Evolutionary conservation across 2,329 filamentous ascomycete genomes (phyloP).

Genomic region (Incumbomyces delicatus): DNA sequence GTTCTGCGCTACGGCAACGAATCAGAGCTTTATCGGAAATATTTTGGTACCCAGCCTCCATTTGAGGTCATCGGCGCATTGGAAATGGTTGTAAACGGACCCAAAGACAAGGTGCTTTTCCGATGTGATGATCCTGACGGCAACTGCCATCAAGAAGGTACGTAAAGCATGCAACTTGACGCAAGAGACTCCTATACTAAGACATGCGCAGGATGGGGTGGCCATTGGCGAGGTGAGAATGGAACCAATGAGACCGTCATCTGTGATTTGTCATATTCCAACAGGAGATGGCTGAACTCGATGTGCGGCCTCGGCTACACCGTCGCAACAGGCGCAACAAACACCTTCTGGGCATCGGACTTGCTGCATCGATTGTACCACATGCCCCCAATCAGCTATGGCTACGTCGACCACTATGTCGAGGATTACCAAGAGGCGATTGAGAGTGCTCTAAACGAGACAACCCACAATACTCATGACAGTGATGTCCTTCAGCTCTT

Average conservation of each 20-base stretch:
- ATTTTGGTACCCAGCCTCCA: conserved; percentile 54
- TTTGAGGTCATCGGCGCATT: conserved; percentile 53
- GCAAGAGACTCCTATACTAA: background rate
- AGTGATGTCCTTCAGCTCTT: conserved; percentile 59
- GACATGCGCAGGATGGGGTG: conserved; percentile 46
- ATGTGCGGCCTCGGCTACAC: conserved; percentile 56
- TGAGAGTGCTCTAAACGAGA: conserved; percentile 41
- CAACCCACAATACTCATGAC: conserved; percentile 44
- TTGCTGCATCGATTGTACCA: conserved; percentile 59
- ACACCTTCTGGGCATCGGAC: conserved; percentile 57
- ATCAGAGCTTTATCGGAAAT: conserved; percentile 53
- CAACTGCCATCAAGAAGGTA: conserved; percentile 48
- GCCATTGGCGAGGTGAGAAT: conserved; percentile 58
- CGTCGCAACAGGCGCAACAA: conserved; percentile 46
- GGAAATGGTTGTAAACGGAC: conserved; percentile 48
- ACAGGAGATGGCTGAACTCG: conserved; percentile 47
- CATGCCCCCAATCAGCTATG: conserved; percentile 51
- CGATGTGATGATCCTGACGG: conserved; percentile 59
- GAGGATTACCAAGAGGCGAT: conserved; percentile 49
- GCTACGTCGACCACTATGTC: conserved; percentile 52
- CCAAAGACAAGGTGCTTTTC: conserved; percentile 51
- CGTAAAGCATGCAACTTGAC: conserved; percentile 17
- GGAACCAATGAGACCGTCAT: conserved; percentile 60
- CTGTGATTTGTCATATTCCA: conserved; percentile 52
- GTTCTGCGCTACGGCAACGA: conserved; percentile 40